Base-by-base conservation (phyloP, 2,329 filamentous ascomycete genomes). In the Ophiostoma pallidulum region DNA sequence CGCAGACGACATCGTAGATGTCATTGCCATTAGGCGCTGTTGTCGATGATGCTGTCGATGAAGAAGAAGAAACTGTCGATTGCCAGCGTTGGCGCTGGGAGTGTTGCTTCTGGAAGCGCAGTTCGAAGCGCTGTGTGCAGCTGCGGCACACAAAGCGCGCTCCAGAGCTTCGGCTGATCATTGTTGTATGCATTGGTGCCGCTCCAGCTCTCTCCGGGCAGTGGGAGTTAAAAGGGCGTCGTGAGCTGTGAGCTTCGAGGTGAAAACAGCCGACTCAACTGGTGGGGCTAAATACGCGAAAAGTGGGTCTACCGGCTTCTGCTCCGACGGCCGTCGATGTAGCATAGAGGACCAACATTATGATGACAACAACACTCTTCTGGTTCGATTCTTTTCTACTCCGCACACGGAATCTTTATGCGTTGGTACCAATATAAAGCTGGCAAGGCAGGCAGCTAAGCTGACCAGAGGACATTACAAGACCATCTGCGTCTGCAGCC, bases 1-100 rank as follows among this genome's bases (percentile, higher is more conserved):
- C 84, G 59, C 88, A 92, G 53, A 95, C 87, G 28, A 95, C 84
- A 75, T 95, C 89, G 70, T 92, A 96, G 58, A 95, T 81, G 55
- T 94, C 86, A 10, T 80, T 78, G 44, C 61, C 58, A 40, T 62
- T 51, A 13, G 60, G 54, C 8, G 65, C 58, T 42, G 63, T 50
- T 14, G 60, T 58, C 44, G 62, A 51, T 16, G 60, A 32, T 6
- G 46, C 9, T 10, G 36, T 7, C 4, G 33, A 22, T 8, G 39
- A 20, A 3, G 24, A n/a, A 0, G 41, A 4, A 4, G 31, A 26
- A 4, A 39, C 8, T 3, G 44, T 48, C 9, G 50, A 45, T 16
- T 48, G 45, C 49, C 49, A 48, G 13, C 55, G 10, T 65, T 58
- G 12, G 62, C 53, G 37, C 64, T 70, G 20, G 71, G 64, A 56